Conservation (phyloP, 2,329 filamentous ascomycete genomes). For the Hypomyces rosellus region DNA sequence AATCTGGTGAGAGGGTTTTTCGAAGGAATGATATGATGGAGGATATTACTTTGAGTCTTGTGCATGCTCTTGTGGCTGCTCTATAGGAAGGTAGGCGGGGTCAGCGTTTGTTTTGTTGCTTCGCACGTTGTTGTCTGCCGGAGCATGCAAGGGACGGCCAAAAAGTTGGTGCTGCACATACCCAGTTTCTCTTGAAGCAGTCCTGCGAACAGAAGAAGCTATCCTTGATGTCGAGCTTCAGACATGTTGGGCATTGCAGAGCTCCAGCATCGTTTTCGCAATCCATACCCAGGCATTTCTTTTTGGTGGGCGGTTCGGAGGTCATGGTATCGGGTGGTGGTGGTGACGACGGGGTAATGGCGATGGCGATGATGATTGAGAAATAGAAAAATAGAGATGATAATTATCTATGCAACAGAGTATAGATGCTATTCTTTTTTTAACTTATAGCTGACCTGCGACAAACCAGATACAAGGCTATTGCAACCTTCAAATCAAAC, state of each 20-base stretch:
- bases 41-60: slow-evolving; percentile 70
- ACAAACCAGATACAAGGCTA: neutral
- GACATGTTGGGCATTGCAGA: slow-evolving; percentile 89
- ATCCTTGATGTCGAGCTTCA: slow-evolving; percentile 80
- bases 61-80: slow-evolving; percentile 63
- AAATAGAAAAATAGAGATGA: neutral
- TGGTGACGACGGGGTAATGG: neutral
- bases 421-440: neutral
- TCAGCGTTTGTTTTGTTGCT: slow-evolving; percentile 9
- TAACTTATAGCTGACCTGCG: neutral
- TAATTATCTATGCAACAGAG: neutral
- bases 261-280: slow-evolving; percentile 81
- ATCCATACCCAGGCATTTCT: slow-evolving; percentile 73
- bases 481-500: too few relatives aligned
- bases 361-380: neutral
- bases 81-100: slow-evolving; percentile 37
- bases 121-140: neutral
- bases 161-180: slow-evolving; percentile 38
- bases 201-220: slow-evolving; percentile 98
- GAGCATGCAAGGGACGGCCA: neutral
- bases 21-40: slow-evolving; percentile 68
- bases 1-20: slow-evolving; percentile 81
- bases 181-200: slow-evolving; percentile 99
- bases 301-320: slow-evolving; percentile 47
- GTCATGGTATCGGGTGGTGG: slow-evolving; percentile 32